phyloP scores from a whole-genome alignment of 305 asterid species.

The Fraxinus platypoda region DNA sequence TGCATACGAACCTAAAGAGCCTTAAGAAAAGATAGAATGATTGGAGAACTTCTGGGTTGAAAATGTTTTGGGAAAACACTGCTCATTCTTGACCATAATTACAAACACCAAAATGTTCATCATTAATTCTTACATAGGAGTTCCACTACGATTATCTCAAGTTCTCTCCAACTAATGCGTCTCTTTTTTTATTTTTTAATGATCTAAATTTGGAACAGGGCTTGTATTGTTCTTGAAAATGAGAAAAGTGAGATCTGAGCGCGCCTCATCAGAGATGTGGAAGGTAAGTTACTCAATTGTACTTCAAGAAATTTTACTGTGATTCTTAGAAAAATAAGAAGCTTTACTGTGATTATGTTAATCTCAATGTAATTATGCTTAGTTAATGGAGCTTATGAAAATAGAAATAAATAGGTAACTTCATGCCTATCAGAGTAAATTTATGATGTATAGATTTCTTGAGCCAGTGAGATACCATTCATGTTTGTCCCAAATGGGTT shows the following conservation, averaged over 20 bases:
- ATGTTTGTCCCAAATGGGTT: background rate
- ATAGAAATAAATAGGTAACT: background rate
- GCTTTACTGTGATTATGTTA: background rate
- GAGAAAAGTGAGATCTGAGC: conserved; percentile 93
- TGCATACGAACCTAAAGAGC: background rate
- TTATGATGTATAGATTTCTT: background rate
- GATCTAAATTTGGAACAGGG: conserved; percentile 48
- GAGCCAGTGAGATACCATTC: background rate
- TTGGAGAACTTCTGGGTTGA: background rate
- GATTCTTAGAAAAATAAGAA: background rate
- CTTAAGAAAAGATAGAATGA: background rate
- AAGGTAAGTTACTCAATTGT: conserved; percentile 49
- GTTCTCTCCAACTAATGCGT: conserved; percentile 19
- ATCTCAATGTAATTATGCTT: background rate
- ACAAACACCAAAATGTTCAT: background rate
- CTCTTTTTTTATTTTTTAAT: background rate
- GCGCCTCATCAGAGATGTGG: conserved; percentile 76
- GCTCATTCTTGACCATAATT: background rate
- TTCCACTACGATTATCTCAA: background rate
- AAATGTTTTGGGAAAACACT: background rate
- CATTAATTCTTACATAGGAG: background rate
- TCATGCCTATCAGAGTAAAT: background rate
- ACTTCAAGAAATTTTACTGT: background rate
- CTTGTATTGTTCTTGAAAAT: conserved; percentile 77
- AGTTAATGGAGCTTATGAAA: background rate